These are phyloP conservation scores for Neofusicoccum ribis DNA, from an alignment of 2,329 filamentous ascomycete genomes.

Conservation along the genomic window DNA sequence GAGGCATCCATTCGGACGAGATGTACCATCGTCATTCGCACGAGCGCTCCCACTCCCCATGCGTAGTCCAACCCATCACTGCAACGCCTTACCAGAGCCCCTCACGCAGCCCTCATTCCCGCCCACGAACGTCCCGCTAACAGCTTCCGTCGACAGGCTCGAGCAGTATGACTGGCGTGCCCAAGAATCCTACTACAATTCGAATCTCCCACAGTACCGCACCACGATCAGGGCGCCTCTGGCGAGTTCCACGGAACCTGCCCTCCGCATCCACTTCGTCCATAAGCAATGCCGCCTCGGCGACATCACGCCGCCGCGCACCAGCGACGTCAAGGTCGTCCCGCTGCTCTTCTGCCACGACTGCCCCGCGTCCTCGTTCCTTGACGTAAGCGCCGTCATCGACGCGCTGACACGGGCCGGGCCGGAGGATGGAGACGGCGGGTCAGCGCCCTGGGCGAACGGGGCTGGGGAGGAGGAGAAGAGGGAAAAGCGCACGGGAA, in stretches of 20 bases:
- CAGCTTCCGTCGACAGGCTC: conserved; percentile 53
- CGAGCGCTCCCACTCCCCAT: no score
- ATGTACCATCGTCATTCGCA: no score
- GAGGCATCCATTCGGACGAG: no score
- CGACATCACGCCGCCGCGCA: background rate
- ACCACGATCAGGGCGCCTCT: conserved; percentile 46
- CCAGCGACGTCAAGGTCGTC: conserved; percentile 55
- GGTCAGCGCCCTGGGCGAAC: background rate
- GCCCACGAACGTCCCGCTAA: no score
- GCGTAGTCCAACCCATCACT: no score
- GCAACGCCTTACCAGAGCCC: no score
- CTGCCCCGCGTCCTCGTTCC: conserved; percentile 63
- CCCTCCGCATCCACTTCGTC: conserved; percentile 64
- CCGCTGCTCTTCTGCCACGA: conserved; percentile 68
- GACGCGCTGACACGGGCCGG: conserved; percentile 47
- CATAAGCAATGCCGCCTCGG: conserved; percentile 50
- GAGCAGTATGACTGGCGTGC: conserved; percentile 66
- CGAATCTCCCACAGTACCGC: conserved; percentile 63
- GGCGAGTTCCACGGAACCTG: conserved; percentile 30
- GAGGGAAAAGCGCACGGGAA: conserved; percentile 5
- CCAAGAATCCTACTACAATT: conserved; percentile 60
- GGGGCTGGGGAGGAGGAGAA: background rate
- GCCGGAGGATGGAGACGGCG: conserved; percentile 33
- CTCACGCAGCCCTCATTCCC: no score
- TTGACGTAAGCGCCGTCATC: conserved; percentile 60